Base-by-base conservation (phyloP, 352 stramenopile genomes). In the Pythium aquatile region DNA sequence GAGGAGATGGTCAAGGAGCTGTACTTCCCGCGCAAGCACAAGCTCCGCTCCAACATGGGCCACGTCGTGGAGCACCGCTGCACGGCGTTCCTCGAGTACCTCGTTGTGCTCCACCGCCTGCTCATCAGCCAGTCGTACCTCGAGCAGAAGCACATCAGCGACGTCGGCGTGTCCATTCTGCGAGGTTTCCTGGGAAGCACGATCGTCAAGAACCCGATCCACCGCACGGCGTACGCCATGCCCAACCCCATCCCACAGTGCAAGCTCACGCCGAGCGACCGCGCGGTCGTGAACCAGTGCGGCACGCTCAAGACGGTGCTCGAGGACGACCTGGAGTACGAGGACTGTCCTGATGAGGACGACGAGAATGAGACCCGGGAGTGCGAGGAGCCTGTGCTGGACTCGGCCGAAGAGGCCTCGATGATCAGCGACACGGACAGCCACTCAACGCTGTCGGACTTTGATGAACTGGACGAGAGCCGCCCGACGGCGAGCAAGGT, bases 21-120 rank as follows among this genome's bases (percentile, higher is more conserved):
- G 20, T 76, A 72, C 53, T 79, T 79, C 58, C 73, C 73, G 9
- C 69, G 64, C 63, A 76, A 76, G 56, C 59, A 69, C 53, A 71
- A 71, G 40, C 71, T 77, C 54, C 51, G 68, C 14, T 69, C 62
- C 32, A 72, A 77, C 58, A 61, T 44, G 37, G 65, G 63, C 10
- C 51, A 61, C 5, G 66, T 73, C 39, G 58, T 75, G 11, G 52
- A 74, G 42, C 69, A 74, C 49, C 70, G 69, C 33, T 70, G 69
- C 61, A 62, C 65, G 9, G 67, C 59, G 20, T 79, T 79, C 46
- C 58, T 79, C n/a, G 59, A 69, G 40, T 77, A 68, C 64, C 62
- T 77, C 14, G 66, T 71, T 9, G 58, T 58, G 30, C 35, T 75
- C 37, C 73, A 79, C 57, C 61, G 64, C 30, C 29, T 79, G 40